Evolutionary conservation across 352 stramenopile species (phyloP).

Genomic region (Phytopythium ostracodes): DNA sequence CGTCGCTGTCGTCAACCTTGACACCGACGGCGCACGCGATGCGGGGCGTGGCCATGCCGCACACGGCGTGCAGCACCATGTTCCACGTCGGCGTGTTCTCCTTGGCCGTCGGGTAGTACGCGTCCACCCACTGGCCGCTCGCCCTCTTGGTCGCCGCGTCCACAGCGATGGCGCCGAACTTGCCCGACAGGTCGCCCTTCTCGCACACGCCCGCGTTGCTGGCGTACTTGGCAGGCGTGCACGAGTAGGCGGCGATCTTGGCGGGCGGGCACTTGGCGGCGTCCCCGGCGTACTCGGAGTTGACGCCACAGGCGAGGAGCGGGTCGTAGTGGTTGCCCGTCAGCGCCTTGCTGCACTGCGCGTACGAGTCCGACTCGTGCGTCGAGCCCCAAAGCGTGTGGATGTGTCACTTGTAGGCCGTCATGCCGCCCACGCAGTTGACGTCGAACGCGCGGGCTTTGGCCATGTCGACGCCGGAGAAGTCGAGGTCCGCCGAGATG

Average conservation of each 20-base stretch:
- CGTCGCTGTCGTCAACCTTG: not conserved
- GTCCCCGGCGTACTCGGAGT: slow-evolving; percentile 33
- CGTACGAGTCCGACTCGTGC: slow-evolving; percentile 28
- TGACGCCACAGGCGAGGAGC: slow-evolving; percentile 31
- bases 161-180: slow-evolving; percentile 41
- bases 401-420: slow-evolving; percentile 54
- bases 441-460: slow-evolving; percentile 24
- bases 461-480: slow-evolving; percentile 22
- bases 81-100: slow-evolving; percentile 52
- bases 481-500: slow-evolving; percentile 40
- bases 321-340: slow-evolving; percentile 61
- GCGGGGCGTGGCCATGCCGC: slow-evolving; percentile 32
- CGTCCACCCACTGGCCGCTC: slow-evolving; percentile 30
- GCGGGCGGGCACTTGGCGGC: slow-evolving; percentile 22
- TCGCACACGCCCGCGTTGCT: slow-evolving; percentile 35
- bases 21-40: slow-evolving; percentile 38
- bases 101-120: slow-evolving; percentile 32
- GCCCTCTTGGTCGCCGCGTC: slow-evolving; percentile 17
- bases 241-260: slow-evolving; percentile 29
- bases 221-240: slow-evolving; percentile 37
- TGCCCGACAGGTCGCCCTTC: slow-evolving; percentile 54
- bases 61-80: slow-evolving; percentile 63
- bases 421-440: slow-evolving; percentile 36
- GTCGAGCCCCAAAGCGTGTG: slow-evolving; percentile 41
- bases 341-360: slow-evolving; percentile 35